phyloP scores from a whole-genome alignment of 805 yeast species.

The Nakazawaea ambrosiae region DNA sequence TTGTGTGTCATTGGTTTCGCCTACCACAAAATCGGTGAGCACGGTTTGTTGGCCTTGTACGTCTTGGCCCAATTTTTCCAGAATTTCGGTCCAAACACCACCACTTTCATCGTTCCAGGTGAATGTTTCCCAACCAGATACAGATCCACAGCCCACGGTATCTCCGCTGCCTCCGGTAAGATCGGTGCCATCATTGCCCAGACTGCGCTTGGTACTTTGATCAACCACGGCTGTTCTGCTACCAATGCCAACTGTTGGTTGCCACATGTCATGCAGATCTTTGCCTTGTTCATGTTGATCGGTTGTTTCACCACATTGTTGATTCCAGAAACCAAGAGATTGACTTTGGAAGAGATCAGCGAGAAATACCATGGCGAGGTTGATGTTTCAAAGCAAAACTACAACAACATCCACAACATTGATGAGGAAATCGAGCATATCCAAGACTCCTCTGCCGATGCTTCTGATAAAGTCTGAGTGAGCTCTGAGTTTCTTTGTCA shows the following conservation, averaged over 20 bases:
- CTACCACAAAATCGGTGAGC: constrained; percentile 59
- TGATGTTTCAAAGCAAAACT: constrained; percentile 34
- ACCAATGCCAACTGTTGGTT: constrained; percentile 65
- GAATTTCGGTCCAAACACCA: constrained; percentile 90
- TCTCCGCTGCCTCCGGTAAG: constrained; percentile 89
- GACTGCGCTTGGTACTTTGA: constrained; percentile 78
- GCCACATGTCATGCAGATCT: constrained; percentile 90
- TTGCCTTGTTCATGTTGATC: constrained; percentile 83
- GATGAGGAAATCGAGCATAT: constrained; percentile 4
- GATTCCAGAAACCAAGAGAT: constrained; percentile 88
- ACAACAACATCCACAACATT: not conserved
- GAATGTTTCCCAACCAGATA: constrained; percentile 92
- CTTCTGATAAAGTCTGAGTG: constrained; percentile 9
- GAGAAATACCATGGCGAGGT: constrained; percentile 82
- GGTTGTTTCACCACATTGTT: constrained; percentile 63
- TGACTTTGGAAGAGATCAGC: constrained; percentile 77
- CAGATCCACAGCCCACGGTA: constrained; percentile 93
- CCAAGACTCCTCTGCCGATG: constrained; percentile 7
- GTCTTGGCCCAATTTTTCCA: constrained; percentile 80
- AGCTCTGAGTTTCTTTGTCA: no score
- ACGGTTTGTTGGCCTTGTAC: constrained; percentile 71
- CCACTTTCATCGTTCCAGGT: constrained; percentile 88
- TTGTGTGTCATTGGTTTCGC: constrained; percentile 82
- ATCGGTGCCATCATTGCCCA: constrained; percentile 91
- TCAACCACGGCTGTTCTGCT: constrained; percentile 68